phyloP scores from a whole-genome alignment of 495 filamentous ascomycete species.

The Neurospora africana region DNA sequence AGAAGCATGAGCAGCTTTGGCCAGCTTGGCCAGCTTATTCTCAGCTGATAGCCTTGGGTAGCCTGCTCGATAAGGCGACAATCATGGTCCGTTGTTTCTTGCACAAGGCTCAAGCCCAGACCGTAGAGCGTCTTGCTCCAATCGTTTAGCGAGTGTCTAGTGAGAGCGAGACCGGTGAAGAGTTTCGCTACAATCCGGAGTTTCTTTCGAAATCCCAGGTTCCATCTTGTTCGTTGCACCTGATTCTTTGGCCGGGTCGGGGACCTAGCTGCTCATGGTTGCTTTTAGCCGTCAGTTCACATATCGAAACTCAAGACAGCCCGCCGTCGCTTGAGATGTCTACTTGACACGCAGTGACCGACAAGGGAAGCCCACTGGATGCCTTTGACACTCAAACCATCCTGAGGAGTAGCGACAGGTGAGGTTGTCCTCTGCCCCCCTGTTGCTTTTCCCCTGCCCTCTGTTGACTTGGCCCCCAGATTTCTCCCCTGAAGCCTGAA shows the following conservation, averaged over 20 bases:
- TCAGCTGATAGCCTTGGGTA: neutral
- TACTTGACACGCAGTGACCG: neutral
- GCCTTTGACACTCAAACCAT: neutral
- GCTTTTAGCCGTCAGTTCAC: neutral
- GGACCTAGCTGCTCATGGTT: neutral
- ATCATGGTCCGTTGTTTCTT: neutral
- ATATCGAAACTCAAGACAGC: neutral
- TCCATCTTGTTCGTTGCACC: neutral
- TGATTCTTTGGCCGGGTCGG: neutral
- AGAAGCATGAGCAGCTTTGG: neutral
- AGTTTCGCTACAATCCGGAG: neutral
- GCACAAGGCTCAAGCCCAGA: neutral
- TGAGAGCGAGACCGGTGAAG: neutral
- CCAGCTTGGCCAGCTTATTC: neutral
- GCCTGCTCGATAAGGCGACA: neutral
- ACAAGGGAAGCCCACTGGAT: neutral
- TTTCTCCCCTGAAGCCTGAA: neutral
- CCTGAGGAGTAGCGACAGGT: neutral
- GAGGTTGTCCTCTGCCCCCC: neutral
- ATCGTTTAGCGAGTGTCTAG: neutral
- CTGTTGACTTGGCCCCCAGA: neutral
- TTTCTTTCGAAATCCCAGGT: neutral
- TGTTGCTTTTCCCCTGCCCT: neutral
- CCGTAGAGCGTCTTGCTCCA: neutral
- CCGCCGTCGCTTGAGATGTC: neutral